Conservation (phyloP, 495 filamentous ascomycete species). For the Aspergillus kassunensis region DNA sequence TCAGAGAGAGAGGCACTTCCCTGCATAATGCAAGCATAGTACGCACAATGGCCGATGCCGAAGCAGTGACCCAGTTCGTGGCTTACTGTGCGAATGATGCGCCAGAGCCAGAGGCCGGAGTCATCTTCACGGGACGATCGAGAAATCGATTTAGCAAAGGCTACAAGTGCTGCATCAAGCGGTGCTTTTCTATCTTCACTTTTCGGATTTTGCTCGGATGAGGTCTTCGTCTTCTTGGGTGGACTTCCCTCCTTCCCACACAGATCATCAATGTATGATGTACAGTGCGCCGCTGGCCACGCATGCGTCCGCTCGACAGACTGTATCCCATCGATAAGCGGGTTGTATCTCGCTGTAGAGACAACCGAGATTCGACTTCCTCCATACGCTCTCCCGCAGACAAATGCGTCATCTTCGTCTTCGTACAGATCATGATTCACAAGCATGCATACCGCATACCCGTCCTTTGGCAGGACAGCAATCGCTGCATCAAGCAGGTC, state of each 20-base stretch:
- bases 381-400: conserved; percentile 65
- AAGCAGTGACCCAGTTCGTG: conserved; percentile 69
- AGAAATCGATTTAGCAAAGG: background rate
- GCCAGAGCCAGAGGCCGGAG: conserved; percentile 48
- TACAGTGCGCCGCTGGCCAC: conserved; percentile 64
- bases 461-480: conserved; percentile 52
- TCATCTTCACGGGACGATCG: background rate
- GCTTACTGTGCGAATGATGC: conserved; percentile 52
- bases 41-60: conserved; percentile 60
- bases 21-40: conserved; percentile 70
- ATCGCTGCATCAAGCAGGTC: conserved; percentile 61
- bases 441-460: conserved; percentile 55
- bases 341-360: conserved; percentile 56
- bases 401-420: conserved; percentile 63
- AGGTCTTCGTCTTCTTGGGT: no score
- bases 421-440: conserved; percentile 63
- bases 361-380: conserved; percentile 58
- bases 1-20: conserved; percentile 56
- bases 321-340: conserved; percentile 41
- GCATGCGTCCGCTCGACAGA: conserved; percentile 49
- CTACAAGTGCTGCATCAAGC: background rate
- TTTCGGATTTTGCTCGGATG: no score
- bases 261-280: conserved; percentile 37
- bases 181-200: background rate
- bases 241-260: background rate